Conservation (phyloP, 306 rosid genomes). For the Corylus avellana region DNA sequence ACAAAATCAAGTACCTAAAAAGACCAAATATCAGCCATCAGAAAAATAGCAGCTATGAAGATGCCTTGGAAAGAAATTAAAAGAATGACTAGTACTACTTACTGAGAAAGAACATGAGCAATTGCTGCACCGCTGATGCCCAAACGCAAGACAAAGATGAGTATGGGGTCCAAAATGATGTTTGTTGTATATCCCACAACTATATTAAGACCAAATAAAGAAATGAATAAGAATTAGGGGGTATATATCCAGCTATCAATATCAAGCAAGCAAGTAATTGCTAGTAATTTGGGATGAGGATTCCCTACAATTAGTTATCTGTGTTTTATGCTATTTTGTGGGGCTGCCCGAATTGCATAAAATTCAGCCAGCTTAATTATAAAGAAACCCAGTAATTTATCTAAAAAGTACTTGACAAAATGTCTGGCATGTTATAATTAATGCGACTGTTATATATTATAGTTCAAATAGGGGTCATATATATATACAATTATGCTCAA, state of each 20-base stretch:
- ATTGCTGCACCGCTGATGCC: constrained; percentile 96
- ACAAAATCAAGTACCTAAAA: constrained; percentile 78
- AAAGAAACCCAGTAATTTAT: too few species aligned
- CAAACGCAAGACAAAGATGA: constrained; percentile 65
- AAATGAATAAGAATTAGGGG: background rate
- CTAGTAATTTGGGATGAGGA: too few species aligned
- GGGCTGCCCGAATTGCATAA: too few species aligned
- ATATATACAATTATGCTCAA: too few species aligned
- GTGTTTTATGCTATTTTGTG: too few species aligned
- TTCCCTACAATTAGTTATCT: too few species aligned
- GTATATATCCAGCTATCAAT: background rate
- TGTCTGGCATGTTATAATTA: too few species aligned
- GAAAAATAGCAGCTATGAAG: background rate
- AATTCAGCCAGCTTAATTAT: too few species aligned
- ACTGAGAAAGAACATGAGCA: constrained; percentile 94
- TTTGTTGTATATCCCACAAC: constrained; percentile 73
- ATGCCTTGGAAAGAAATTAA: background rate
- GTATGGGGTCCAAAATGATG: constrained; percentile 73
- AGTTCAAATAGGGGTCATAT: too few species aligned
- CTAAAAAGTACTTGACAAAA: too few species aligned
- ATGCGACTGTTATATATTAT: too few species aligned
- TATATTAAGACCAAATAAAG: constrained; percentile 25
- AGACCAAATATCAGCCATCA: background rate
- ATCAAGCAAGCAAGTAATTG: background rate
- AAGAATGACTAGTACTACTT: constrained; percentile 36